Conservation (phyloP, 768 basidiomycete genomes). For the Pulveroboletus frians region DNA sequence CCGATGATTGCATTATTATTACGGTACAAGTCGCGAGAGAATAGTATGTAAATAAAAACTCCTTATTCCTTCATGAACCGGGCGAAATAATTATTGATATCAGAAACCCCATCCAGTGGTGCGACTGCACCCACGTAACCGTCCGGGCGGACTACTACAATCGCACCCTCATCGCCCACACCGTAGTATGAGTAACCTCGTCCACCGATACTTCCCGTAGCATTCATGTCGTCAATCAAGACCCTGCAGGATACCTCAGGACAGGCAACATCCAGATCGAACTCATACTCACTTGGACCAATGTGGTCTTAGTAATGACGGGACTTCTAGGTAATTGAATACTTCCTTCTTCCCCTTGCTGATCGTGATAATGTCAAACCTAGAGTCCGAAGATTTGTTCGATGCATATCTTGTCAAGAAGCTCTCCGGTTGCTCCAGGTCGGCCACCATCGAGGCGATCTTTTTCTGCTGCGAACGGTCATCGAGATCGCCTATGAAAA, state of each 20-base stretch:
- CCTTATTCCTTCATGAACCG: slow-evolving; percentile 32
- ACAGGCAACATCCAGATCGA: background rate
- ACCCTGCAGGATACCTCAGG: slow-evolving; percentile 39
- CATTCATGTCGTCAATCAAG: slow-evolving; percentile 52
- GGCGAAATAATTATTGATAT: slow-evolving; percentile 45
- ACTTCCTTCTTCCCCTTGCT: slow-evolving; percentile 30
- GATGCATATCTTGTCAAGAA: slow-evolving; percentile 27
- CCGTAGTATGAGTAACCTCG: slow-evolving; percentile 56
- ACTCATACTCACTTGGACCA: slow-evolving; percentile 38
- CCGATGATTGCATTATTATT: too few species aligned
- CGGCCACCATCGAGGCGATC: slow-evolving; percentile 24
- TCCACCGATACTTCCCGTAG: slow-evolving; percentile 42
- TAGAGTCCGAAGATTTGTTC: slow-evolving; percentile 16
- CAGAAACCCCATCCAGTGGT: slow-evolving; percentile 37
- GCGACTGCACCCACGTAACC: slow-evolving; percentile 59
- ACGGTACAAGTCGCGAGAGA: background rate
- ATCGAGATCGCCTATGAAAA: slow-evolving; percentile 39
- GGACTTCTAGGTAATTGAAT: slow-evolving; percentile 31
- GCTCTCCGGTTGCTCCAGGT: slow-evolving; percentile 22
- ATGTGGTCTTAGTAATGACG: slow-evolving; percentile 31
- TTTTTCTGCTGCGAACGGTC: slow-evolving; percentile 18
- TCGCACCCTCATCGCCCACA: slow-evolving; percentile 22
- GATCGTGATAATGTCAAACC: slow-evolving; percentile 30
- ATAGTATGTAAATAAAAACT: background rate
- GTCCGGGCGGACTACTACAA: slow-evolving; percentile 30